Evolutionary conservation across 2,329 filamentous ascomycete species (phyloP), one percentile per base, ranked within the genome.

Genomic region (Aphanocladium album): DNA sequence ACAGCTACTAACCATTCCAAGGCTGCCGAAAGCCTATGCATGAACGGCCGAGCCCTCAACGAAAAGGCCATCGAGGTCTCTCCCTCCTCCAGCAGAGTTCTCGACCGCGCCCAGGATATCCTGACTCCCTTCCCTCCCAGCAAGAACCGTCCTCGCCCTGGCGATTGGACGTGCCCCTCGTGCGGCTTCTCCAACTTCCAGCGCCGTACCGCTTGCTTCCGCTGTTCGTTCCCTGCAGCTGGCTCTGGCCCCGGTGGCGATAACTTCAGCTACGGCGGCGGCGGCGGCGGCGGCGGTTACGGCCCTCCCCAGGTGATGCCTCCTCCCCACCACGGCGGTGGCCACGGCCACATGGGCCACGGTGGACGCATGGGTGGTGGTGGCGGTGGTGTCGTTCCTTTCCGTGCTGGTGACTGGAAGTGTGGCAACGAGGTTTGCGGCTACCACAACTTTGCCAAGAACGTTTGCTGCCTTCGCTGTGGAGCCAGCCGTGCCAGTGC

Each of bases 131-230:
- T 99, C 81, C 95, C 95, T 56, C 95, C 95, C 1, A 97, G 93
- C 78, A 99, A 99, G 84, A 99, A 99, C 77, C 88, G 95, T 47
- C 95, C 95, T 64, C 89, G 95, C 61, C 95, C 95, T 43, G 95
- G 95, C 74, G 95, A 99, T 77, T 99, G 95, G 95, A 98, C 93
- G 62, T 99, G 95, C 80, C 95, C 95, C 50, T 97, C 93, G 57
- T 99, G 95, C 72, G 95, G 95, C 63, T 99, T 99, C 80, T 97
- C 92, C 70, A 99, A 99, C 83, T 99, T 99, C 81, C 95, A 99
- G 78, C 91, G 95, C 70, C 91, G 95, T 68, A 98, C 95, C 19
- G 95, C 93, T 57, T 99, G 95, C 77, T 99, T 99, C 89, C 90
- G 95, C 69, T 99, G 95, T 81, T 97, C 93, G 1, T 99, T 96